Percentiles rank a stretch among this genome's conserved stretches.
These are phyloP conservation scores for Phaeodactylum tricornutum DNA, from an alignment of 108 stramenopile genomes.

Conservation along the genomic window DNA sequence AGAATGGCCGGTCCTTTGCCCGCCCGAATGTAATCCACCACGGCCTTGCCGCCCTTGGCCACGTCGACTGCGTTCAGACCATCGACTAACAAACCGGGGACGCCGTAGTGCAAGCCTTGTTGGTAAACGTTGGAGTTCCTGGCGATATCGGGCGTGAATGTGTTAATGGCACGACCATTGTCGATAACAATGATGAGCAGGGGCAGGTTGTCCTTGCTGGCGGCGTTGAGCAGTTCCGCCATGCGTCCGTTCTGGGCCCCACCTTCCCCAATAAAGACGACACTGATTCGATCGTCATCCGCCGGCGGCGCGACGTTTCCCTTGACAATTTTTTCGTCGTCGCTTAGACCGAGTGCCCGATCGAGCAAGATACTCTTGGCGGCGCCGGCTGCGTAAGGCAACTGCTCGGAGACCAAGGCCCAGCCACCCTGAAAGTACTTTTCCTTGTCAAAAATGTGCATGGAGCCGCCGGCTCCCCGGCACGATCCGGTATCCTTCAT, in stretches of 20 bases:
- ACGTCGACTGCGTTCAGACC: constrained; percentile 88
- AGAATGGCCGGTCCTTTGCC: constrained; percentile 93
- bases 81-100: constrained; percentile 89
- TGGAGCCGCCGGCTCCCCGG: constrained; percentile 95
- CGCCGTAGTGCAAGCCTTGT: constrained; percentile 93
- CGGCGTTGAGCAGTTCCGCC: constrained; percentile 92
- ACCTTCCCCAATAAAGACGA: constrained; percentile 96
- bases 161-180: constrained; percentile 98
- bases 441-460: constrained; percentile 95
- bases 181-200: constrained; percentile 91
- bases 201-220: constrained; percentile 95
- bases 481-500: constrained; percentile 97
- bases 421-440: constrained; percentile 96
- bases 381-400: constrained; percentile 95
- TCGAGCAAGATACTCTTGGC: constrained; percentile 91
- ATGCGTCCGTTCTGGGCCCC: constrained; percentile 95
- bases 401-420: constrained; percentile 94
- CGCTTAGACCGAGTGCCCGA: constrained; percentile 79
- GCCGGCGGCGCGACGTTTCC: constrained; percentile 70
- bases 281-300: constrained; percentile 84
- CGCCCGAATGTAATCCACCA: constrained; percentile 90
- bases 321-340: constrained; percentile 68
- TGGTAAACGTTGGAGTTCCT: constrained; percentile 85
- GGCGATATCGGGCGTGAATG: constrained; percentile 95
- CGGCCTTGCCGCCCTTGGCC: constrained; percentile 91